Base-by-base conservation (phyloP, 176 grass and related monocot species). In the Calamus simplicifolius region DNA sequence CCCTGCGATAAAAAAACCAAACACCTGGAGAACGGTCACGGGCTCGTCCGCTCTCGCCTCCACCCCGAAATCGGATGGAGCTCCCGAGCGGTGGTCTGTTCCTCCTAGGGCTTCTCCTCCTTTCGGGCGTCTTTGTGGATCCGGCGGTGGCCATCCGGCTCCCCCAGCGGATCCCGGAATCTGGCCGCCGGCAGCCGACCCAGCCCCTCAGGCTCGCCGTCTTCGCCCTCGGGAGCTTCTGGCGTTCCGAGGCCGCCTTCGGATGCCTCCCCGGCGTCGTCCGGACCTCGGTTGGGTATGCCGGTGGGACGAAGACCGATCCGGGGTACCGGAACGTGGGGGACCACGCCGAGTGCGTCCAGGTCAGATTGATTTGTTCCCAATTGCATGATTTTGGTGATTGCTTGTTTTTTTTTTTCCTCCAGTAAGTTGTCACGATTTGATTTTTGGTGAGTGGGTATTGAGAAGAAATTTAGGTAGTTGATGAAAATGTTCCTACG, bases 151-250 rank as follows among this genome's bases (percentile, higher is more conserved):
- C 51, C n/a, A 58, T 64, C 29, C 75, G 79, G 17, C 31, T 81
- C 50, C 54, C 54, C 3, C 56, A 71, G 15, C 49, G 54, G 61
- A 35, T 48, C 26, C 49, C 18, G 48, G 28, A 73, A 43, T 68
- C 29, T 43, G 28, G 55, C 48, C 61, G 19, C 58, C 57, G 26
- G 49, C 26, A 29, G 6, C 29, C 43, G 27, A 31, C 19, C 55
- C 78, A 70, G 64, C 23, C 71, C 17, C 53, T 69, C 58, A 55
- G 67, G 19, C 29, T 59, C 25, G 93, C 79, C 2, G 84, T 88
- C 63, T 98, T 98, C 70, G 87, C 87, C 15, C 73, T 98, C 5
- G 93, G 87, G 6, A 98, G 84, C 75, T 98, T 98, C 78, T 98
- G 93, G 93, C 62, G 81, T 18, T 82, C 93, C 14, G 87, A 98